phyloP scores from a whole-genome alignment of 73 alveolate species.

The Paramecium pentaurelia region DNA sequence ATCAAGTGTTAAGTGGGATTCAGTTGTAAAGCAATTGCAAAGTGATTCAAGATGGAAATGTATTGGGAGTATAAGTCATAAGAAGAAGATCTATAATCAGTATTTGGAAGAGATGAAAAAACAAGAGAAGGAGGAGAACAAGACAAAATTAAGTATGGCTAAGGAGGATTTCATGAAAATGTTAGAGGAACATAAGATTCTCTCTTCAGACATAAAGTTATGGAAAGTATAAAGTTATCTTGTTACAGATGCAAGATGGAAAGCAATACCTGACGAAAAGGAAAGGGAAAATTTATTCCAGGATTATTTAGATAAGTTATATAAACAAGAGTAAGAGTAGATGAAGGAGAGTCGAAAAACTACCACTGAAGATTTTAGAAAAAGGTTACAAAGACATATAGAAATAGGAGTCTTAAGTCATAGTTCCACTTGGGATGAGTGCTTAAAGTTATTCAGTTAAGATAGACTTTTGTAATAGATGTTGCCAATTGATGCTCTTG shows the following conservation, averaged over 20 bases:
- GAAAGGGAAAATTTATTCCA: constrained; percentile 28
- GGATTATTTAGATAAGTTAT: constrained; percentile 43
- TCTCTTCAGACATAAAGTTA: constrained; percentile 6
- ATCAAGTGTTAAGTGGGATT: constrained; percentile 3
- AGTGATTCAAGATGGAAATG: constrained; percentile 34
- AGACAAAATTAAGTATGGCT: neutral
- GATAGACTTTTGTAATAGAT: constrained; percentile 9
- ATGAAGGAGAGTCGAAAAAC: constrained; percentile 6
- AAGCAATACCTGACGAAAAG: constrained; percentile 41
- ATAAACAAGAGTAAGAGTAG: constrained; percentile 9
- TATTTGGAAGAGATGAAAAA: neutral
- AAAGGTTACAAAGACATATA: constrained; percentile 29
- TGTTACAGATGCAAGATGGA: constrained; percentile 40
- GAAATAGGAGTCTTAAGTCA: constrained; percentile 38
- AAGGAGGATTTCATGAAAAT: constrained; percentile 31
- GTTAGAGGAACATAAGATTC: constrained; percentile 33
- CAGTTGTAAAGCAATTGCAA: neutral
- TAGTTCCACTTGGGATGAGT: constrained; percentile 37
- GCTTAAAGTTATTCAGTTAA: constrained; percentile 26
- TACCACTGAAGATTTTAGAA: constrained; percentile 38
- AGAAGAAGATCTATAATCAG: constrained; percentile 34
- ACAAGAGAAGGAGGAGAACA: constrained; percentile 39
- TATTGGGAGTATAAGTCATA: constrained; percentile 31
- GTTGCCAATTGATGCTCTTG: constrained; percentile 35
- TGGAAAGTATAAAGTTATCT: constrained; percentile 41